Evolutionary conservation across 352 stramenopile species (phyloP), one percentile per base, ranked within the genome.

Genomic region (Globisporangium okanoganense): DNA sequence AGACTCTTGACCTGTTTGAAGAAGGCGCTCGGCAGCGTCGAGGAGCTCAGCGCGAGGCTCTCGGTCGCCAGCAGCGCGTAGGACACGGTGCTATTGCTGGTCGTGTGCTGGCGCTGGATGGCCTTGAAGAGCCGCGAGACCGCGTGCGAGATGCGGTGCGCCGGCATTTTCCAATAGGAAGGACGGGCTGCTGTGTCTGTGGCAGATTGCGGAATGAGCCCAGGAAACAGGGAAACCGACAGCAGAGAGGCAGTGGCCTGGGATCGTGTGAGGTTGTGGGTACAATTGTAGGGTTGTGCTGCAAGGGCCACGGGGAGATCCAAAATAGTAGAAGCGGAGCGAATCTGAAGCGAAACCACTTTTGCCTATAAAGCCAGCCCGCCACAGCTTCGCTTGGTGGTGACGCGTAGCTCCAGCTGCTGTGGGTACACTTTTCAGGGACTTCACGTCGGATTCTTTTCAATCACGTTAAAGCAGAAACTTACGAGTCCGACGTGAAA

Each of bases 121-220:
- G 73, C 60, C 22, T 68, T 67, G 59, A 82, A 40, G 24, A 85
- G 63, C 36, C 68, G 64, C 61, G 66, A 56, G 57, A 85, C 66
- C 1, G 71, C 66, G 58, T 69, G 71, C 56, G 73, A 81, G 53
- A 85, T 51, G 25, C 69, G 59, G 48, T 80, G 64, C 8, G 73
- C 16, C 62, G 78, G 7, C 50, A 55, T 65, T 4, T 13, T n/a
- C 24, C 5, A 7, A 18, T 31, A 31, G 20, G 24, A 22, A 16
- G 10, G 8, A 14, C 9, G 20, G 6, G 36, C 25, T n/a, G 6
- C 35, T 29, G 22, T 24, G 22, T 5, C 36, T 50, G 9, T 20
- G 33, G 53, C 27, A 12, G 43, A 27, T 54, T 44, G 35, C 5
- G 25, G 31, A 63, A 31, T 63, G 45, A 33, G 29, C 2, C n/a